Percentiles rank a stretch among this genome's conserved stretches.
These are phyloP conservation scores for Angomonas ambiguus DNA, from an alignment of 208 protist species.

Conservation along the genomic window DNA sequence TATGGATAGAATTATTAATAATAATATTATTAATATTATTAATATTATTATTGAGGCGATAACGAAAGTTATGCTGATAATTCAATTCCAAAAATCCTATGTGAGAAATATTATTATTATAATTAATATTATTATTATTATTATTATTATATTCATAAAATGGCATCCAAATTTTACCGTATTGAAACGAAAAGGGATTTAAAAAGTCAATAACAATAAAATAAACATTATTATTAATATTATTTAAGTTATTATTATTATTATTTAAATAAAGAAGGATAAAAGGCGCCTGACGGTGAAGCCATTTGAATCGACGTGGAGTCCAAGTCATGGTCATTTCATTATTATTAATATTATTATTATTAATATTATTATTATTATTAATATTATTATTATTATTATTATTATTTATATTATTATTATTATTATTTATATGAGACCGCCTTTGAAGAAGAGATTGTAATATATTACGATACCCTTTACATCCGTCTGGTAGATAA, in stretches of 20 bases:
- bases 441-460: too few relatives aligned
- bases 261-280: not conserved
- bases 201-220: conserved; percentile 6
- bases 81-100: not conserved
- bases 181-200: not conserved
- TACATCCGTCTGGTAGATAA: too few relatives aligned
- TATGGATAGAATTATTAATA: not conserved
- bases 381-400: not conserved
- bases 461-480: too few relatives aligned
- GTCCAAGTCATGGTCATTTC: not conserved
- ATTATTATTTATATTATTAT: too few relatives aligned
- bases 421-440: too few relatives aligned
- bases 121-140: not conserved
- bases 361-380: not conserved
- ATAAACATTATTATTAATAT: conserved; percentile 10
- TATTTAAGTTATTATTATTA: not conserved
- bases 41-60: not conserved
- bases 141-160: conserved; percentile 1
- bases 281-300: conserved; percentile 5
- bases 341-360: conserved; percentile 2
- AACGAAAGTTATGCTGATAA: not conserved
- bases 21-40: conserved; percentile 3
- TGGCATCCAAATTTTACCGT: not conserved
- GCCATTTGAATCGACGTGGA: not conserved
- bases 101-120: not conserved